Conservation (phyloP, 495 filamentous ascomycete genomes). For the Lasiosphaeris hirsuta region DNA sequence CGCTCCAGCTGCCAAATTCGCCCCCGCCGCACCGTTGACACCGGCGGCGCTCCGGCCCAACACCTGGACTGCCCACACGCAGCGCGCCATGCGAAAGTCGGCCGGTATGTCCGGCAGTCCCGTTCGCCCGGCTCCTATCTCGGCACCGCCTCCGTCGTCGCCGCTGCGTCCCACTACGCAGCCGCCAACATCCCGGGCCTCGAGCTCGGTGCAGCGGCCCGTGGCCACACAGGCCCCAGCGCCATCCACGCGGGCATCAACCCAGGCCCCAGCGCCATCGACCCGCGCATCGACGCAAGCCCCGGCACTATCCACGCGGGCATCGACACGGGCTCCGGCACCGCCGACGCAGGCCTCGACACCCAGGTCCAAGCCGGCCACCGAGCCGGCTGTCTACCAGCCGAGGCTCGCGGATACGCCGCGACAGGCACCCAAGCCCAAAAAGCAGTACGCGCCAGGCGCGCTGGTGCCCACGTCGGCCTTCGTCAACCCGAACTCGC, state of each 20-base stretch:
- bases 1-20: neutral
- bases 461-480: conserved; percentile 20
- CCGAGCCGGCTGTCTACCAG: neutral
- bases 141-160: neutral
- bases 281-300: neutral
- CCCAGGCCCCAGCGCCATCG: neutral
- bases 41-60: conserved; percentile 16
- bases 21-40: conserved; percentile 7
- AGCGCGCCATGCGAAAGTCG: conserved; percentile 20
- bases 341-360: neutral
- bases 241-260: too few species aligned
- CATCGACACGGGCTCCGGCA: too few species aligned
- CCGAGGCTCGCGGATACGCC: neutral
- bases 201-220: too few species aligned
- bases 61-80: conserved; percentile 20
- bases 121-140: neutral
- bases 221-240: too few species aligned
- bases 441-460: conserved; percentile 22
- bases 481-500: conserved; percentile 5
- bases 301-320: too few species aligned
- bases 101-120: conserved; percentile 1
- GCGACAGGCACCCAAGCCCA: neutral
- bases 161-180: neutral
- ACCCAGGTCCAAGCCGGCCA: neutral
- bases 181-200: neutral